phyloP scores from a whole-genome alignment of 2,329 filamentous ascomycete genomes.

The Exutisphaerella laricina region DNA sequence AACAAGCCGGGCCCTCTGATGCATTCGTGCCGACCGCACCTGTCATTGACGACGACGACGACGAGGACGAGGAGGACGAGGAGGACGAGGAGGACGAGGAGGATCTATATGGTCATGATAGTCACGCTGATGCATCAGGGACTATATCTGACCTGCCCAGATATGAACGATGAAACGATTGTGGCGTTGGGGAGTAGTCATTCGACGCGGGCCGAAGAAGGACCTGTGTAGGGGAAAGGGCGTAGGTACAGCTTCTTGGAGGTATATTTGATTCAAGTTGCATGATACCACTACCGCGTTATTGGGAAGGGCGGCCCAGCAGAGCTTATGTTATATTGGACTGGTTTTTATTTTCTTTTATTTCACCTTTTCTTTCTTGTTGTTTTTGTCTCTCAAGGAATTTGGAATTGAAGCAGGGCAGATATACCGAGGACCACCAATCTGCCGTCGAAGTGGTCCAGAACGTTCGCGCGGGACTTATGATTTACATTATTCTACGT shows the following conservation, averaged over 20 bases:
- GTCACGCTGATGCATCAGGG: slow-evolving; percentile 10
- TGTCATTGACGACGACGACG: slow-evolving; percentile 13
- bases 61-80: no score
- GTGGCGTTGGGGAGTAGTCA: slow-evolving; percentile 4
- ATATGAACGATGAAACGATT: slow-evolving; percentile 17
- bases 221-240: neutral
- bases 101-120: slow-evolving; percentile 13
- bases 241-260: neutral
- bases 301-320: neutral
- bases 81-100: slow-evolving; percentile 16
- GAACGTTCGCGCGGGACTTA: no score
- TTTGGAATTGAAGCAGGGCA: no score
- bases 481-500: no score
- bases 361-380: no score
- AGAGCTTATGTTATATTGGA: neutral
- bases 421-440: no score
- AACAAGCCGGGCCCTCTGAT: slow-evolving; percentile 7
- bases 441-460: no score
- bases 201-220: neutral
- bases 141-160: slow-evolving; percentile 13
- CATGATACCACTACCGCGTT: neutral
- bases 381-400: no score
- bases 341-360: neutral
- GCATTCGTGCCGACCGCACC: slow-evolving; percentile 12
- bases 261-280: neutral